Conservation (phyloP, 176 grass and related monocot genomes). For the Lolium rigidum region DNA sequence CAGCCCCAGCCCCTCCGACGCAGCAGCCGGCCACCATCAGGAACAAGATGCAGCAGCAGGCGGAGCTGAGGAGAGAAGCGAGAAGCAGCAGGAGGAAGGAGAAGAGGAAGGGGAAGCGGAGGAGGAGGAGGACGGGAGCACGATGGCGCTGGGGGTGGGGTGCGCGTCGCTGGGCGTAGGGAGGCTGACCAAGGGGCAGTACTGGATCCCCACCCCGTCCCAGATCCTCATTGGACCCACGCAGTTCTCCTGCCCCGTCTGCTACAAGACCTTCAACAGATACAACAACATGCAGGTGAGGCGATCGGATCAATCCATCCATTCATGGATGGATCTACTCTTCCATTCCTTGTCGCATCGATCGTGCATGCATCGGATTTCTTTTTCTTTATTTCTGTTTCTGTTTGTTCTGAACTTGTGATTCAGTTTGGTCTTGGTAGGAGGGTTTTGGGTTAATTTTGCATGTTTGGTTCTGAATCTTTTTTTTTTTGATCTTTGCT, state of each 20-base stretch:
- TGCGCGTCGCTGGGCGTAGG: slow-evolving; percentile 62
- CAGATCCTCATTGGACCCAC: slow-evolving; percentile 94
- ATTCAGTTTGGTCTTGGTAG: background rate
- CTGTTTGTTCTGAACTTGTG: too few relatives aligned
- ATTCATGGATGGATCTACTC: background rate
- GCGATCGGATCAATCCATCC: background rate
- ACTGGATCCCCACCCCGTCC: slow-evolving; percentile 88
- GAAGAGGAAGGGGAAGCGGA: background rate
- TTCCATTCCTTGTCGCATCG: background rate
- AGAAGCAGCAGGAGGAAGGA: background rate
- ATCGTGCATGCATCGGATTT: background rate
- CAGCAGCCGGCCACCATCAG: background rate
- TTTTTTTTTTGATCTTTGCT: background rate
- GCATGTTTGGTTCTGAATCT: slow-evolving; percentile 3
- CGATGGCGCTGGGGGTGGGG: slow-evolving; percentile 50
- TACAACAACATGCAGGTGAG: slow-evolving; percentile 95
- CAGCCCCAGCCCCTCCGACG: slow-evolving; percentile 44
- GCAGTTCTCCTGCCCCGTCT: slow-evolving; percentile 88
- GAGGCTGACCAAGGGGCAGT: slow-evolving; percentile 83
- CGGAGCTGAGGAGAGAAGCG: background rate
- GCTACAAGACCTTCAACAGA: slow-evolving; percentile 89
- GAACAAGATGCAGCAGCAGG: background rate
- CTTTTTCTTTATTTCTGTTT: background rate
- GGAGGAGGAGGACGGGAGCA: slow-evolving; percentile 11
- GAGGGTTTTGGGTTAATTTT: slow-evolving; percentile 1